Percentiles rank a stretch among this genome's conserved stretches.
phyloP scores from a whole-genome alignment of 2,329 filamentous ascomycete species.

The Cordyceps cateniannulata region DNA sequence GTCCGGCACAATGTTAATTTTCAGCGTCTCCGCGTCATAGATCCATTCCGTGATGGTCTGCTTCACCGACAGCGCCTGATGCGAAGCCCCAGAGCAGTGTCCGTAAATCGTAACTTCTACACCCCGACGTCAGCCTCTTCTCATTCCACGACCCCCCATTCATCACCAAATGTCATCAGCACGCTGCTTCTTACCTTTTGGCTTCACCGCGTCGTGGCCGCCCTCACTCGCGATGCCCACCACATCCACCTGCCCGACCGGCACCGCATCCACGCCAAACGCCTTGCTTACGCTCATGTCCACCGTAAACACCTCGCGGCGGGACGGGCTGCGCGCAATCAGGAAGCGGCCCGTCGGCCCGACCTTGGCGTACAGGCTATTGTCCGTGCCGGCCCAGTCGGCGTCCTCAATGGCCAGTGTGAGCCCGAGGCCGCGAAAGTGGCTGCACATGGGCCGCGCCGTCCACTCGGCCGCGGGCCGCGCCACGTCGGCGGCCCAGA shows the following conservation, averaged over 20 bases:
- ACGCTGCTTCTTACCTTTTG: background rate
- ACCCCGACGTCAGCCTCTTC: background rate
- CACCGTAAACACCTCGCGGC: constrained; percentile 15
- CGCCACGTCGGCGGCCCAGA: background rate
- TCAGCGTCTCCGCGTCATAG: background rate
- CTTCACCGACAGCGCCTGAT: background rate
- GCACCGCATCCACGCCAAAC: constrained; percentile 76
- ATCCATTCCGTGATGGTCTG: background rate
- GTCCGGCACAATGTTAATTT: background rate
- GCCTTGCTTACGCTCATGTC: constrained; percentile 72
- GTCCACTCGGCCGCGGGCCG: background rate
- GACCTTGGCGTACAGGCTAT: background rate
- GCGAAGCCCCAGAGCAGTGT: background rate
- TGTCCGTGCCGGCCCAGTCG: background rate
- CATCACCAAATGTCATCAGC: background rate
- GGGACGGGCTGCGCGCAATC: background rate
- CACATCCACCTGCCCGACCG: constrained; percentile 80
- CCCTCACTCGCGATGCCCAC: background rate
- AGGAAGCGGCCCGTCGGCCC: background rate
- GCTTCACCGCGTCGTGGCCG: background rate
- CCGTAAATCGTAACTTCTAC: background rate
- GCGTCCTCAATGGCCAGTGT: background rate
- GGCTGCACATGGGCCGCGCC: background rate
- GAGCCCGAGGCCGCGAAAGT: background rate
- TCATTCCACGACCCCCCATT: no score